phyloP scores from a whole-genome alignment of 2,329 filamentous ascomycete genomes.

The Emmonsiellopsis sp. region DNA sequence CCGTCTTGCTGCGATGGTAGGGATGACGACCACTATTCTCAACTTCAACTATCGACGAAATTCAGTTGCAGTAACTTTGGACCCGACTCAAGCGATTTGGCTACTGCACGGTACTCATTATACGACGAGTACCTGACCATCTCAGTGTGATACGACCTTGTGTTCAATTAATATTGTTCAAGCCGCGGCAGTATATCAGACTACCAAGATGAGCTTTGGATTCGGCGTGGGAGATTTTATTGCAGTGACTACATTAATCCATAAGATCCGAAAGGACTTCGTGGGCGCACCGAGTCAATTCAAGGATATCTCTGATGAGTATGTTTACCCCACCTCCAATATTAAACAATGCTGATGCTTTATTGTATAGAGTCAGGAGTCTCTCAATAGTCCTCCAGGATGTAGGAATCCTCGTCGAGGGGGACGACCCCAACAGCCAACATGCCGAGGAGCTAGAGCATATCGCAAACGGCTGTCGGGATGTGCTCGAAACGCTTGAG shows the following conservation, averaged over 20 bases:
- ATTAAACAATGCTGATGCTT: neutral
- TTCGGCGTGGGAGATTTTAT: conserved; percentile 26
- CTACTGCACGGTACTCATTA: no score
- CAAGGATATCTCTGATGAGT: conserved; percentile 17
- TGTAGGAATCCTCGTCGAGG: conserved; percentile 14
- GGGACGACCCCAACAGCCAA: conserved; percentile 8
- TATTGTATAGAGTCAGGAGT: conserved; percentile 14
- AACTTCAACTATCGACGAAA: no score
- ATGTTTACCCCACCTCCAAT: conserved; percentile 1
- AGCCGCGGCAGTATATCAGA: no score
- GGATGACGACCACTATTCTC: no score
- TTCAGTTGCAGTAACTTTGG: no score
- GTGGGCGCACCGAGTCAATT: conserved; percentile 19
- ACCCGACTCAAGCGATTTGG: no score
- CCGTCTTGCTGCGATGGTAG: no score
- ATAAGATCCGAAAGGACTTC: conserved; percentile 19
- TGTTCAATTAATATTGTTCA: no score
- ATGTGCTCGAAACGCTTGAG: conserved; percentile 4
- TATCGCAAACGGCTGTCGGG: conserved; percentile 10
- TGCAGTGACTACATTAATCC: conserved; percentile 18
- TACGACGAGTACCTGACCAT: no score
- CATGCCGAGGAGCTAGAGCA: conserved; percentile 13
- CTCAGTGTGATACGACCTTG: no score
- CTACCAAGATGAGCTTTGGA: conserved; percentile 23
- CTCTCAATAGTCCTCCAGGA: conserved; percentile 20